Percentiles rank a stretch among this genome's conserved stretches.
Conservation (phyloP, 2,329 filamentous ascomycete genomes). For the Aspergillus japonicus region DNA sequence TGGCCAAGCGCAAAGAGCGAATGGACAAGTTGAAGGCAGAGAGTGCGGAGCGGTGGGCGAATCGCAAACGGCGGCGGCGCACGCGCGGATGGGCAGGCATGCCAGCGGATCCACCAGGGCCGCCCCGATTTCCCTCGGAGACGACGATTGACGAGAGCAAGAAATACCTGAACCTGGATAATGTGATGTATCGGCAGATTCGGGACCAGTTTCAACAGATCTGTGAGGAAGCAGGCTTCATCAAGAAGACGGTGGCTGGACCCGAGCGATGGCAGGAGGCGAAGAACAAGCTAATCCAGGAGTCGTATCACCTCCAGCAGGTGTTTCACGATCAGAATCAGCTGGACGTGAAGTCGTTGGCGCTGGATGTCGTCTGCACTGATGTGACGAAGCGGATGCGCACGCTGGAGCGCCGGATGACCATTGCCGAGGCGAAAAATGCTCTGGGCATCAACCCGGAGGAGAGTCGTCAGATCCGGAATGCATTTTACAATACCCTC, state of each 20-base stretch:
- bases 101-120: slow-evolving; percentile 65
- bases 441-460: slow-evolving; percentile 67
- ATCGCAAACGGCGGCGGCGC: slow-evolving; percentile 66
- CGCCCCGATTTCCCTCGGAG: slow-evolving; percentile 76
- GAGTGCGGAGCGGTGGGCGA: slow-evolving; percentile 61
- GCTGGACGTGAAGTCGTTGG: slow-evolving; percentile 62
- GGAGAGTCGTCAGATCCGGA: slow-evolving; percentile 64
- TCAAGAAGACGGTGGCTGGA: slow-evolving; percentile 74
- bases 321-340: slow-evolving; percentile 60
- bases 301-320: slow-evolving; percentile 62
- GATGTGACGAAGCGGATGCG: slow-evolving; percentile 81
- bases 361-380: slow-evolving; percentile 74
- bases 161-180: slow-evolving; percentile 64
- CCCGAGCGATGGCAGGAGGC: slow-evolving; percentile 70
- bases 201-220: slow-evolving; percentile 68
- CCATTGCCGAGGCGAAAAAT: slow-evolving; percentile 72
- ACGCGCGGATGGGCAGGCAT: slow-evolving; percentile 67
- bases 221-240: slow-evolving; percentile 64
- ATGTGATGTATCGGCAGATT: slow-evolving; percentile 61
- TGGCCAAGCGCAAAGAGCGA: slow-evolving; percentile 56
- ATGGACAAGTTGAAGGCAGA: slow-evolving; percentile 57
- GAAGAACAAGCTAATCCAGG: slow-evolving; percentile 66
- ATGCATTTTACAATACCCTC: slow-evolving; percentile 65
- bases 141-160: slow-evolving; percentile 79
- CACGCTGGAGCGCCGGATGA: slow-evolving; percentile 63